Evolutionary conservation across 2,329 filamentous ascomycete species (phyloP), one percentile per base, ranked within the genome.

Genomic region (Colletotrichum agaves): DNA sequence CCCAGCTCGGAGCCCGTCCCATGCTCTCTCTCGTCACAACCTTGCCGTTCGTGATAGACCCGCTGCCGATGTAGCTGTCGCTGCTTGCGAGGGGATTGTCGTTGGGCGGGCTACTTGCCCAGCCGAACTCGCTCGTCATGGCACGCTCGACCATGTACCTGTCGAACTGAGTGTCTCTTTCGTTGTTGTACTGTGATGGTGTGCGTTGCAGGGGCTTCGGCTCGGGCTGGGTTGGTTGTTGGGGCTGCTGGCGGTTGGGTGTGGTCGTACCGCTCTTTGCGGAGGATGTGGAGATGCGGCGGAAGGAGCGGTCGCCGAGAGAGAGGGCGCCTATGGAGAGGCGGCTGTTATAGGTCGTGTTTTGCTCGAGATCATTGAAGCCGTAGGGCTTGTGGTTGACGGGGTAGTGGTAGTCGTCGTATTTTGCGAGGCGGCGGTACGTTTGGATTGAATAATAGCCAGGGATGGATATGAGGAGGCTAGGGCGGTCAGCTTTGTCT

Each of bases 341-440:
- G 27, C 27, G 63, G 37, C 12, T 57, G 44, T 21, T 64, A 46
- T 27, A 69, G 27, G 12, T 71, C 1, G 66, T 46, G 69, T 33
- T 68, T 69, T 49, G 71, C 70, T 75, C 69, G 43, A 73, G 63
- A 63, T 72, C 69, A 69, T 71, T 72, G 76, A 81, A 85, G 46
- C 84, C 83, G 71, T 80, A 85, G 15, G 78, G 75, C 70, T 86
- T 85, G 67, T 82, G 77, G 74, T 86, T 84, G 67, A 79, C 76
- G 8, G 84, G 81, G 43, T 84, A 78, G 67, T 82, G 76, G 70
- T 87, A 85, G 70, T 85, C 82, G 71, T 87, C 83, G 72, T 84
- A 84, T 33, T 78, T 73, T 19, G 82, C 75, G 12, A 86, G 76
- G 15, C 83, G 82, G 57, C 82, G 82, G 75, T 85, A 86, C 31